Evolutionary conservation across 352 stramenopile species (phyloP).

Genomic region (Sclerospora graminicola): DNA sequence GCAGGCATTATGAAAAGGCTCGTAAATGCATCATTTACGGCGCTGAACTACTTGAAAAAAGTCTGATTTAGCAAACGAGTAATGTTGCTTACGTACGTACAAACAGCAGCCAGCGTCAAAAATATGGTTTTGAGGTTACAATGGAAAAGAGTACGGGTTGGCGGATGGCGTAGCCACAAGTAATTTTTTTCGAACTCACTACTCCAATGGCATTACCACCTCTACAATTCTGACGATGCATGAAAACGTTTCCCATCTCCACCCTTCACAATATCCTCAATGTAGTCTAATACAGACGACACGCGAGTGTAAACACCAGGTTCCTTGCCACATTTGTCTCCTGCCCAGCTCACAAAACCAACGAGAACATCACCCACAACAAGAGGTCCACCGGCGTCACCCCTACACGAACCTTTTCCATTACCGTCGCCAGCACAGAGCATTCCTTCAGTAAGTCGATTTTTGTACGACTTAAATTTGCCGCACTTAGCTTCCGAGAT

Average conservation of each 20-base stretch:
- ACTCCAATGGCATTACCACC: too few species aligned
- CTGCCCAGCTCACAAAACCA: conserved; percentile 48
- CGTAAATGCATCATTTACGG: too few species aligned
- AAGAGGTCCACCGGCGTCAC: conserved; percentile 51
- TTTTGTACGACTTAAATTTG: conserved; percentile 31
- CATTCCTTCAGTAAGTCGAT: conserved; percentile 44
- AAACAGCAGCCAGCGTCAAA: too few species aligned
- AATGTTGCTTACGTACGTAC: too few species aligned
- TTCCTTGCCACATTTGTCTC: conserved; percentile 29
- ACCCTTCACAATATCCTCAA: background rate
- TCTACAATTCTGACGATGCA: too few species aligned
- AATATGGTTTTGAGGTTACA: too few species aligned
- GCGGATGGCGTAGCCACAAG: too few species aligned
- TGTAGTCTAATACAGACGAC: conserved; percentile 11
- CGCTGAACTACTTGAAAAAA: too few species aligned
- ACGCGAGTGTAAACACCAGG: conserved; percentile 48
- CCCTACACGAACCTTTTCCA: conserved; percentile 45
- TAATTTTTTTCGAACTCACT: too few species aligned
- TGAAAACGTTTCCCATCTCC: background rate
- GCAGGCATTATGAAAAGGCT: too few species aligned
- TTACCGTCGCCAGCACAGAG: conserved; percentile 40
- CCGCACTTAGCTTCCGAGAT: conserved; percentile 41
- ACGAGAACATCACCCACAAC: conserved; percentile 34
- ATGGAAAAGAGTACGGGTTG: too few species aligned
- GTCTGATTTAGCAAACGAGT: too few species aligned